These are phyloP conservation scores for Pichia sp. DNA, from an alignment of 1,139 yeast genomes.

Conservation along the genomic window DNA sequence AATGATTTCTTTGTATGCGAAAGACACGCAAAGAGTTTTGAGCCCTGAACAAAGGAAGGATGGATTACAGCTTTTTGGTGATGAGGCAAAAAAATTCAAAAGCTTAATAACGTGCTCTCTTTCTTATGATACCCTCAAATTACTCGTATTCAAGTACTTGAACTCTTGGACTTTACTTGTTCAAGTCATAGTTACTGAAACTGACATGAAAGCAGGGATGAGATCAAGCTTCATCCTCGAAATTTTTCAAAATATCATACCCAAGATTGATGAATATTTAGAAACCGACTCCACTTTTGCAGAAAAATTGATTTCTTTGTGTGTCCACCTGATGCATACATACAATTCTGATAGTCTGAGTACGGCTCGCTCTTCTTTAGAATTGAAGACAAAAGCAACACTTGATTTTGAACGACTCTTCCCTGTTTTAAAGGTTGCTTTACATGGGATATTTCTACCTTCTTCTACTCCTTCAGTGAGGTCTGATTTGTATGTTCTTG, in stretches of 20 bases:
- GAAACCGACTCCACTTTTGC: conserved; percentile 65
- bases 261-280: conserved; percentile 71
- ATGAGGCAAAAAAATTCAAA: conserved; percentile 24
- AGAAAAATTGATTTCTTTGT: conserved; percentile 70
- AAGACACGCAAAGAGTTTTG: conserved; percentile 23
- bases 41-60: conserved; percentile 16
- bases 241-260: conserved; percentile 69
- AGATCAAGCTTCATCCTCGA: conserved; percentile 67
- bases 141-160: conserved; percentile 56
- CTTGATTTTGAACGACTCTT: conserved; percentile 48
- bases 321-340: conserved; percentile 65
- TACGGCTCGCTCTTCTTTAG: conserved; percentile 28
- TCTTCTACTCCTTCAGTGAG: conserved; percentile 65
- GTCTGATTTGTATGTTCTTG: conserved; percentile 72
- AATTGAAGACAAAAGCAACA: conserved; percentile 25
- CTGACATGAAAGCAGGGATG: conserved; percentile 38
- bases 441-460: conserved; percentile 69
- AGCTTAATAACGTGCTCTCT: conserved; percentile 43
- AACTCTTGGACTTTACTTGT: conserved; percentile 83
- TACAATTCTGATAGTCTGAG: conserved; percentile 46
- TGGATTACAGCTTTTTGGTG: conserved; percentile 17
- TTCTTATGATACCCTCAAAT: conserved; percentile 44
- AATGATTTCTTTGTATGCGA: conserved; percentile 24
- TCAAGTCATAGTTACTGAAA: conserved; percentile 66
- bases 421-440: conserved; percentile 68